phyloP scores from a whole-genome alignment of 345 rosid genomes.

The Populus deltoides region DNA sequence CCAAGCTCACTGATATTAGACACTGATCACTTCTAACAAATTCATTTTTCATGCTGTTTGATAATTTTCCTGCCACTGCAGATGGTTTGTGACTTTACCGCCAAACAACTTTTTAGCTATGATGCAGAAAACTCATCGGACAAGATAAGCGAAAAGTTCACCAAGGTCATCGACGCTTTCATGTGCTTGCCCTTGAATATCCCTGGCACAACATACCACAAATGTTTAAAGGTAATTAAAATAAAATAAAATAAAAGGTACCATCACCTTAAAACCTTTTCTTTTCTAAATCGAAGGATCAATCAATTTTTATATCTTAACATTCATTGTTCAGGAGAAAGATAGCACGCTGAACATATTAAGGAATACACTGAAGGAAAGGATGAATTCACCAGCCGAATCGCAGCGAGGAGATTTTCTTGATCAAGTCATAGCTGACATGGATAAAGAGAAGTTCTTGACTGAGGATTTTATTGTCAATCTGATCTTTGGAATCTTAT shows the following conservation, averaged over 20 bases:
- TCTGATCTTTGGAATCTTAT: slow-evolving; percentile 10
- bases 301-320: not conserved
- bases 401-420: slow-evolving; percentile 21
- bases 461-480: slow-evolving; percentile 24
- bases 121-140: slow-evolving; percentile 15
- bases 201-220: slow-evolving; percentile 34
- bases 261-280: not conserved
- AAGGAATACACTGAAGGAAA: not conserved
- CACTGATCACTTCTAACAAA: not conserved
- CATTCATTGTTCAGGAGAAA: slow-evolving; percentile 1
- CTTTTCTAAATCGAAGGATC: not conserved
- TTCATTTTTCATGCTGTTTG: not conserved
- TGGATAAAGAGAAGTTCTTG: slow-evolving; percentile 24
- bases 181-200: slow-evolving; percentile 32
- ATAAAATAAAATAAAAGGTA: not conserved
- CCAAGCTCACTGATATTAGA: not conserved
- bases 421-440: slow-evolving; percentile 19
- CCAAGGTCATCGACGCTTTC: slow-evolving; percentile 21
- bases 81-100: slow-evolving; percentile 28
- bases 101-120: slow-evolving; percentile 24
- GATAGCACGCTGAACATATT: slow-evolving; percentile 3
- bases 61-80: slow-evolving; percentile 5
- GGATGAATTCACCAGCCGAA: slow-evolving; percentile 11
- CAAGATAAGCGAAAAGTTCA: slow-evolving; percentile 10
- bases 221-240: slow-evolving; percentile 22